Conservation (phyloP, 1,284 basidiomycete species). For the Leccinum angustisporum region DNA sequence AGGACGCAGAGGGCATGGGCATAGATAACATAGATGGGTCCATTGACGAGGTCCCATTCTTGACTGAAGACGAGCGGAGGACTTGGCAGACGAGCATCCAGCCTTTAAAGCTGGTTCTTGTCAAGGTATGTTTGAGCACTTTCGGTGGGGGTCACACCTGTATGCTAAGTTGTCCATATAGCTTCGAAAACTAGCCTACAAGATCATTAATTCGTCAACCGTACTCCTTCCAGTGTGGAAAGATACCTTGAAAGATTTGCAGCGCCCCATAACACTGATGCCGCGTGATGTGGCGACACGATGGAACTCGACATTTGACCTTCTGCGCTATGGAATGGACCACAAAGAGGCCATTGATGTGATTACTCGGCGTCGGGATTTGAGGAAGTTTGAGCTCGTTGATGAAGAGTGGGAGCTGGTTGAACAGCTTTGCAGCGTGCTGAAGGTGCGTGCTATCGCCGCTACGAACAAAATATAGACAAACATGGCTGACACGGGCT, state of each 20-base stretch:
- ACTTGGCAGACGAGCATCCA: no score
- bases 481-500: conserved; percentile 2
- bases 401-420: not conserved
- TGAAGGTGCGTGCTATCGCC: not conserved
- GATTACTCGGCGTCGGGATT: not conserved
- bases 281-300: not conserved
- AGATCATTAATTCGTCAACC: conserved; percentile 19
- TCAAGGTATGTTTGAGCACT: not conserved
- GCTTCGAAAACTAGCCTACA: not conserved
- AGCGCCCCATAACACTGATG: not conserved
- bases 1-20: not conserved
- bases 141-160: not conserved
- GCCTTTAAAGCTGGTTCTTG: not conserved
- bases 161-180: not conserved
- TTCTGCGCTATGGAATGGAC: conserved; percentile 24
- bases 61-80: not conserved
- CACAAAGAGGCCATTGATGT: conserved; percentile 13
- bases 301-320: conserved; percentile 2
- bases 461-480: no score
- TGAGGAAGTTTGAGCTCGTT: conserved; percentile 17
- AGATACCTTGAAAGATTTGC: not conserved
- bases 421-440: not conserved
- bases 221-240: conserved; percentile 10
- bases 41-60: not conserved
- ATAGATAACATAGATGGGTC: not conserved